Evolutionary conservation across 352 stramenopile genomes (phyloP).

Genomic region (Phytophthora hibernalis): DNA sequence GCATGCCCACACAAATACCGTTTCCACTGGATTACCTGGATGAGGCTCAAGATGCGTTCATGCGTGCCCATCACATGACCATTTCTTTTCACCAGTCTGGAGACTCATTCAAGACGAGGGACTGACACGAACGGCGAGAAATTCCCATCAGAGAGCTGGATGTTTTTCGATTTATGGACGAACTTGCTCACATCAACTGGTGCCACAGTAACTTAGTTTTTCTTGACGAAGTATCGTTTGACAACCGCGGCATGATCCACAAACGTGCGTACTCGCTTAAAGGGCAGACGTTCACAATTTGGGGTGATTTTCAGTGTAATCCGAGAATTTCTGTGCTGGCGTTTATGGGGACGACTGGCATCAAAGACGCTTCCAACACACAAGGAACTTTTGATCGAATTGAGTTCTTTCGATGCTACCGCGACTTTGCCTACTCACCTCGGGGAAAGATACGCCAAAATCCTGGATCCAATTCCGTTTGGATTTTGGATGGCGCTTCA

Average conservation of each 20-base stretch:
- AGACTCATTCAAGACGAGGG: not conserved
- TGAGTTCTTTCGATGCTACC: conserved; percentile 33
- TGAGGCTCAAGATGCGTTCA: not conserved
- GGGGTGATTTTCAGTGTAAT: no score
- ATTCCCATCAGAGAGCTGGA: no score
- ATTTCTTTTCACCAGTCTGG: not conserved
- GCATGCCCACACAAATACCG: no score
- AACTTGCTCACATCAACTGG: not conserved
- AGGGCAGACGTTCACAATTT: not conserved
- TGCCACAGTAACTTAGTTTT: not conserved
- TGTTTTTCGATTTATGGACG: not conserved
- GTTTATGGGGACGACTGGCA: no score
- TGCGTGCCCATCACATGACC: not conserved
- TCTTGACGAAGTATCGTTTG: not conserved
- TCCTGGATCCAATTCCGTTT: conserved; percentile 35
- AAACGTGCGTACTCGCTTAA: not conserved
- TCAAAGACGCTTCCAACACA: not conserved
- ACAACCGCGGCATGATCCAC: not conserved
- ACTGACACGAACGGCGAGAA: not conserved
- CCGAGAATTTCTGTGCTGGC: no score
- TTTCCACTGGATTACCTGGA: conserved; percentile 1
- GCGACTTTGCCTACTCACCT: conserved; percentile 20
- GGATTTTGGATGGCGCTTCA: conserved; percentile 40
- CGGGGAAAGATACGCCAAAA: conserved; percentile 24
- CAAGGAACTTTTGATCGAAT: conserved; percentile 25